A percentile compares a stretch with the other conserved stretches of the same genome.
phyloP scores from a whole-genome alignment of 306 rosid species.

The Sesbania bispinosa region DNA sequence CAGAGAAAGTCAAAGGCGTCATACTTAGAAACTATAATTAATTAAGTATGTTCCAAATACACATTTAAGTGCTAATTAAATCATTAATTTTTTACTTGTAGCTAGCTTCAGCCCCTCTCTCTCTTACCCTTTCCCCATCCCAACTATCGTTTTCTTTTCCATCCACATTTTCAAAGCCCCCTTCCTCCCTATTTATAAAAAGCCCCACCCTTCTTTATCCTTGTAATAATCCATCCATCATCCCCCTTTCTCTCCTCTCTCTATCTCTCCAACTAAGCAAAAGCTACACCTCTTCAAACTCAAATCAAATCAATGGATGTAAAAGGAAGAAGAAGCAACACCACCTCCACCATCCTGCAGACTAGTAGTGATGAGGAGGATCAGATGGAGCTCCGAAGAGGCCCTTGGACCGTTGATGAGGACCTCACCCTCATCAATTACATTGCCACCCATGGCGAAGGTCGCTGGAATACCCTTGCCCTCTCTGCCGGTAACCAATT shows the following conservation, averaged over 20 bases:
- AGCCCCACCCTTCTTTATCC: constrained; percentile 41
- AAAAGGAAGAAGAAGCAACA: constrained; percentile 25
- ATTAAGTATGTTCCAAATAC: constrained; percentile 1
- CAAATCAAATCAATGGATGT: constrained; percentile 42
- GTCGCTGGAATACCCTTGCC: constrained; percentile 98
- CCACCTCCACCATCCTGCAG: background rate
- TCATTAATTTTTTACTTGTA: background rate
- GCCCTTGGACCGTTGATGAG: constrained; percentile 96
- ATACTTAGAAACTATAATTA: too few relatives aligned
- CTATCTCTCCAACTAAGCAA: background rate
- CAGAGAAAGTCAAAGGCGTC: constrained; percentile 72
- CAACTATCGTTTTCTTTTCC: constrained; percentile 6
- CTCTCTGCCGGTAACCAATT: constrained; percentile 48
- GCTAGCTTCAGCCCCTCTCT: background rate
- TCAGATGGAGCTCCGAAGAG: constrained; percentile 66
- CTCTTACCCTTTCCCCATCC: background rate
- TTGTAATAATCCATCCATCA: constrained; percentile 38
- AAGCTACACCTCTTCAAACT: background rate
- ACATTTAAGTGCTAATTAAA: constrained; percentile 14
- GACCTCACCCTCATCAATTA: constrained; percentile 82
- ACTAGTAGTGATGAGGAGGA: constrained; percentile 17
- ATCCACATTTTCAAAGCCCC: constrained; percentile 30
- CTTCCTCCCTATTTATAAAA: constrained; percentile 52
- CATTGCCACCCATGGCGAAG: constrained; percentile 91
- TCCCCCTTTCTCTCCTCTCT: too few relatives aligned